Evolutionary conservation across 2,329 filamentous ascomycete species (phyloP), one percentile per base, ranked within the genome.

Genomic region (Cordyceps fumosorosea): DNA sequence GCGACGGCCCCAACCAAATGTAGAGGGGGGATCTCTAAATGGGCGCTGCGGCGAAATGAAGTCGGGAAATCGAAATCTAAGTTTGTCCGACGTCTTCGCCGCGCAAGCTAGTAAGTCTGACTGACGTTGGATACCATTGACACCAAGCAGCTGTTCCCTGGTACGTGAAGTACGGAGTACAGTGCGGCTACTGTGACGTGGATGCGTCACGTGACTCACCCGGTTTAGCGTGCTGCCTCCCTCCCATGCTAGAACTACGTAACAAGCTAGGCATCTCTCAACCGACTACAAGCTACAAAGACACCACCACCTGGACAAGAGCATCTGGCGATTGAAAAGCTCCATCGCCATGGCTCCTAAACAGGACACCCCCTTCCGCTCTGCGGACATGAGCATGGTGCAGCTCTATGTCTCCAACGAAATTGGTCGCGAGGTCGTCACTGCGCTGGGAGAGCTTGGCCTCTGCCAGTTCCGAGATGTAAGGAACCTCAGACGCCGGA

Each of bases 371-470:
- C 90, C 97, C 82, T 98, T 99, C 88, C 93, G 96, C 85, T 99
- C 95, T 75, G 91, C 92, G 90, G 91, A 97, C 78, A 99, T 99
- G 95, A 97, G 92, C 84, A 89, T 99, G 89, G 96, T 96, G 73
- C 95, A 99, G 87, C 89, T 99, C 73, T 99, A 98, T 80, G 96
- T 99, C 72, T 91, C 95, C 73, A 98, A 97, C 75, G 95, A 99
- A 83, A 98, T 99, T 70, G 93, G 95, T 70, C 88, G 95, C 74
- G 96, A 99, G 81, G 93, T 97, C 70, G 93, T 98, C 66, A 96
- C 93, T 73, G 93, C 93, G 62, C 82, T 99, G 67, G 95, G 95
- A 73, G 95, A 99, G 84, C 85, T 99, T 72, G 95, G 95, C 63
- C 85, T 95, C 71, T 93, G 98, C 76, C 93, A 98, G 78, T 99